Conservation (phyloP, 139 green algal species). For the Chlorella sp. region DNA sequence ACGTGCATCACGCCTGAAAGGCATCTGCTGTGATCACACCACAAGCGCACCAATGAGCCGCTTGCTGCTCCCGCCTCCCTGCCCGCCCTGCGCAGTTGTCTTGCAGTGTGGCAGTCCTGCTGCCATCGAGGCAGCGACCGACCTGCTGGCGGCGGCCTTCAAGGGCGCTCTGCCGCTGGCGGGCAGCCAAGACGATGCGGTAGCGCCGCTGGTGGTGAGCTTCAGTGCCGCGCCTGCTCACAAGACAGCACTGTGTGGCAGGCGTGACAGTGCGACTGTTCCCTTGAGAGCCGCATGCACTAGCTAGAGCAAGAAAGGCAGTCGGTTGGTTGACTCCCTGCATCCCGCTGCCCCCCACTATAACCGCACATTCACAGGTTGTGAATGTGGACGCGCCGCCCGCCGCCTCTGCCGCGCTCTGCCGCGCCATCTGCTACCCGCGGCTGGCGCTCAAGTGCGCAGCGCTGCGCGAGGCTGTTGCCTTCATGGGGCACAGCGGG, state of each 20-base stretch:
- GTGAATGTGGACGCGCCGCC: constrained; percentile 24
- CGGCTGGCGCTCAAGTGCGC: constrained; percentile 37
- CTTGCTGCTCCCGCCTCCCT: too few relatives aligned
- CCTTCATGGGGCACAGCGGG: constrained; percentile 39
- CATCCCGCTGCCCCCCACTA: too few relatives aligned
- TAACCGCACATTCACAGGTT: background rate
- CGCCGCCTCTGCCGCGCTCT: constrained; percentile 19
- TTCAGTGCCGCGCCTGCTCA: too few relatives aligned
- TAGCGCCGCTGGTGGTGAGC: constrained; percentile 30
- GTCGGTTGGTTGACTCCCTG: too few relatives aligned
- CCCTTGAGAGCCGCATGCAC: too few relatives aligned
- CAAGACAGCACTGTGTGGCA: too few relatives aligned
- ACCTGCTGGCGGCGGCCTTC: constrained; percentile 31
- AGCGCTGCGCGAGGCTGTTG: constrained; percentile 47
- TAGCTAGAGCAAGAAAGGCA: too few relatives aligned
- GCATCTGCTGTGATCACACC: background rate
- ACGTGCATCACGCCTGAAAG: too few relatives aligned
- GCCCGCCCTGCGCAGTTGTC: background rate
- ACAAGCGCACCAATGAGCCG: too few relatives aligned
- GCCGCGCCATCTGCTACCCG: constrained; percentile 20
- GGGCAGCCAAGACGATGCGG: background rate
- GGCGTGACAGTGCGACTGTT: too few relatives aligned
- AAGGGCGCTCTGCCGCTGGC: constrained; percentile 28
- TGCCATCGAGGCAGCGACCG: background rate
- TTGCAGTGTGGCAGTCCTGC: constrained; percentile 8